Conservation (phyloP, 345 rosid species). For the Lagerstroemia speciosa region DNA sequence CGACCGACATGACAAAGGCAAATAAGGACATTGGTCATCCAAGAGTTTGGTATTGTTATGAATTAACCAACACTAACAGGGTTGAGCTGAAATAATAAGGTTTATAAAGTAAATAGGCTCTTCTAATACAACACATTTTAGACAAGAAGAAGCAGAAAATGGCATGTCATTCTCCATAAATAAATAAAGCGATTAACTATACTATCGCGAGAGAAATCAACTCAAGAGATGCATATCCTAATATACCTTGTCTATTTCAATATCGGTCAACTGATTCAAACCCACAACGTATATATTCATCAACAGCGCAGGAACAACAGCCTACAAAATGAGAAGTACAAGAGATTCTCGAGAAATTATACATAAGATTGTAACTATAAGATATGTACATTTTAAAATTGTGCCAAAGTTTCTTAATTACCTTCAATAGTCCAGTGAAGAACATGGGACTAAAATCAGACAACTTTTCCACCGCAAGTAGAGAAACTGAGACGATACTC, state of each 20-base stretch:
- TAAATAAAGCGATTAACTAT: not conserved
- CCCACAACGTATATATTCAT: constrained; percentile 96
- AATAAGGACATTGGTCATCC: too few species aligned
- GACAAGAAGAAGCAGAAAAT: not conserved
- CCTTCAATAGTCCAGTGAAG: constrained; percentile 71
- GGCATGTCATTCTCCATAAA: not conserved
- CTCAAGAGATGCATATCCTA: constrained; percentile 5
- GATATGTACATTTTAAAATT: constrained; percentile 5
- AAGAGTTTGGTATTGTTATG: too few species aligned
- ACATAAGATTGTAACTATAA: not conserved
- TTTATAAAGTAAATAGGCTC: too few species aligned
- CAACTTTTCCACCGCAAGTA: constrained; percentile 68
- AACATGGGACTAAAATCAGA: constrained; percentile 72
- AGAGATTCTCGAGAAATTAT: not conserved
- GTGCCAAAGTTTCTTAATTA: constrained; percentile 13
- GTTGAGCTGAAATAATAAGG: too few species aligned
- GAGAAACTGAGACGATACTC: constrained; percentile 89
- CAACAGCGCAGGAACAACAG: constrained; percentile 80
- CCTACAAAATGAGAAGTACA: constrained; percentile 28
- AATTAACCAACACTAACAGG: too few species aligned
- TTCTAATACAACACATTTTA: too few species aligned
- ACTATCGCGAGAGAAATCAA: not conserved
- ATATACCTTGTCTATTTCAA: constrained; percentile 87
- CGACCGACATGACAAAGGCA: too few species aligned
- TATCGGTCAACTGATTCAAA: constrained; percentile 75